These are phyloP conservation scores for Termitomyces sp. DNA, from an alignment of 1,284 basidiomycete species.

Conservation along the genomic window DNA sequence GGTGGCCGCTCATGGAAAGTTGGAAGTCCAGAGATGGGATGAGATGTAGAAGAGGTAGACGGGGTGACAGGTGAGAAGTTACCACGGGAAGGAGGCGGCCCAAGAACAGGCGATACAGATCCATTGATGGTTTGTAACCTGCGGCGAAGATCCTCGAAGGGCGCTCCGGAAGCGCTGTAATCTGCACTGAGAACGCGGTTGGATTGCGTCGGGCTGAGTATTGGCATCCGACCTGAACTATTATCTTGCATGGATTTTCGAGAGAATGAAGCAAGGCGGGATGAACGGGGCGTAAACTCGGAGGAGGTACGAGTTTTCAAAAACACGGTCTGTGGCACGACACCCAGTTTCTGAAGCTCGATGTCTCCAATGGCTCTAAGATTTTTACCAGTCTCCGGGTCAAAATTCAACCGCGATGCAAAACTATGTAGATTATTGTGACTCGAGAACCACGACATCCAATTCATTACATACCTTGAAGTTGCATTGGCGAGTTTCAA, in stretches of 20 bases:
- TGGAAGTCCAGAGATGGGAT: conserved; percentile 31
- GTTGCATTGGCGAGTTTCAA: conserved; percentile 72
- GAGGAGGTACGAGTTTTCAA: conserved; percentile 53
- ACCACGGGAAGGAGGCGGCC: conserved; percentile 40
- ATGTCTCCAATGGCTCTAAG: conserved; percentile 65
- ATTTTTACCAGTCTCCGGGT: conserved; percentile 58
- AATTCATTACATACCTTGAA: conserved; percentile 31
- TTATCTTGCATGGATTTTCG: conserved; percentile 36
- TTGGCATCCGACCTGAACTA: conserved; percentile 31
- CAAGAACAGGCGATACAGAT: conserved; percentile 56
- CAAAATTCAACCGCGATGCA: conserved; percentile 53
- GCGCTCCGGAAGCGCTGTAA: conserved; percentile 37
- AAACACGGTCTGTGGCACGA: conserved; percentile 96
- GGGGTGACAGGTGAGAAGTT: conserved; percentile 29
- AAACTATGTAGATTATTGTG: conserved; percentile 45
- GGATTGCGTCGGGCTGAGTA: conserved; percentile 41
- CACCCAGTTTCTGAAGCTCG: conserved; percentile 77
- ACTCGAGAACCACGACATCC: conserved; percentile 1
- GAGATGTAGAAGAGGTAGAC: conserved; percentile 20
- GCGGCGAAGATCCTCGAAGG: conserved; percentile 71
- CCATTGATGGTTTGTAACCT: conserved; percentile 66
- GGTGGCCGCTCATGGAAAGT: conserved; percentile 48
- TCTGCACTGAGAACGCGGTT: conserved; percentile 18
- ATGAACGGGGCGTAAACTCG: conserved; percentile 34
- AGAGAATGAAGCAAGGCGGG: conserved; percentile 26